Conservation (phyloP, 2,329 filamentous ascomycete species). For the Coniochaeta ligniaria region DNA sequence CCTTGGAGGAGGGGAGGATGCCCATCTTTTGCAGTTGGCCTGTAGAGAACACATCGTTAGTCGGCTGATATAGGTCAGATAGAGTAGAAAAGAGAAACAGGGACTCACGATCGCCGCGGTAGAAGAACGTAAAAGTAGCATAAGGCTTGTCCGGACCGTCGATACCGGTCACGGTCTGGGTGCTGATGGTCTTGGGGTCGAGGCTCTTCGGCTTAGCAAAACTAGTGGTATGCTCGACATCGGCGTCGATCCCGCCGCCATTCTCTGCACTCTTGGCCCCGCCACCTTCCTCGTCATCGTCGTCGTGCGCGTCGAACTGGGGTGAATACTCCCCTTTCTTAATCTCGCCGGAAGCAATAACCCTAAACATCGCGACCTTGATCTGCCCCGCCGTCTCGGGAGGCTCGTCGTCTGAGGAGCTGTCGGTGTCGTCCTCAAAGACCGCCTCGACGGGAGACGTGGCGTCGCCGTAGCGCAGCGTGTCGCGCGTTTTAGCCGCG, state of each 20-base stretch:
- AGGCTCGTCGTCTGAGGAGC: conserved; percentile 71
- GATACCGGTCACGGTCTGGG: conserved; percentile 97
- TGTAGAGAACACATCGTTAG: conserved; percentile 28
- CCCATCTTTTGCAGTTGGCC: conserved; percentile 97
- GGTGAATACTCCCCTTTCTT: conserved; percentile 97
- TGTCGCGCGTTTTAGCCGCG: conserved; percentile 34
- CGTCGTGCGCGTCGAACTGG: conserved; percentile 94
- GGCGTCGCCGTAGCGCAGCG: conserved; percentile 76
- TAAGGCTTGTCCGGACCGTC: conserved; percentile 95
- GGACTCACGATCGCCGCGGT: conserved; percentile 82
- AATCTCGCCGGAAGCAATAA: conserved; percentile 91
- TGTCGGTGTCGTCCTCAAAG: conserved; percentile 65
- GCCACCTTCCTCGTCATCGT: conserved; percentile 64
- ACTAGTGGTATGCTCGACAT: conserved; percentile 94
- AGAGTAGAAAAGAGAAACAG: neutral
- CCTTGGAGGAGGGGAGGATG: conserved; percentile 64
- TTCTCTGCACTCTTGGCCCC: conserved; percentile 35
- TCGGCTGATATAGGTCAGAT: conserved; percentile 1
- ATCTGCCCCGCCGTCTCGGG: conserved; percentile 96
- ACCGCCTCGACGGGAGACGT: conserved; percentile 65
- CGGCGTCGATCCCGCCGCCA: conserved; percentile 59
- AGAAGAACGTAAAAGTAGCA: conserved; percentile 96
- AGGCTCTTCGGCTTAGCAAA: conserved; percentile 95
- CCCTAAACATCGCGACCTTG: conserved; percentile 93
- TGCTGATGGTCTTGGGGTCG: conserved; percentile 96